Percentiles rank a stretch among this genome's conserved stretches.
These are phyloP conservation scores for Coemansia sp. DNA, from an alignment of 192 early-diverging fungal species.

Conservation along the genomic window DNA sequence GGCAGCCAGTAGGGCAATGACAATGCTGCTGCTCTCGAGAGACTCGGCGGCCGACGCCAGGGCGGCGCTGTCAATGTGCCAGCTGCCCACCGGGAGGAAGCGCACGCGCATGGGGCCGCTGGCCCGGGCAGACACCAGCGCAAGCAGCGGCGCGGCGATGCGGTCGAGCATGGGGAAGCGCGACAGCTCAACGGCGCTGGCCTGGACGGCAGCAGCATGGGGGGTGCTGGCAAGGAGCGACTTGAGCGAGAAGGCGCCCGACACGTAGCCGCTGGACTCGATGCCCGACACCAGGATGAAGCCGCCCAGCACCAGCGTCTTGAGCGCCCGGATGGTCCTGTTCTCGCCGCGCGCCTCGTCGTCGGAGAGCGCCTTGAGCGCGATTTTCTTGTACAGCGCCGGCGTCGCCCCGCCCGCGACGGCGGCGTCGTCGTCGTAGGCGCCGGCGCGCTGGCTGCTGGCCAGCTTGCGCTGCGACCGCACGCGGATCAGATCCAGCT, in stretches of 20 bases:
- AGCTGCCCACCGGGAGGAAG: constrained; percentile 33
- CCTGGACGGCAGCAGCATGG: neutral
- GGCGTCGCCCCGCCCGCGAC: constrained; percentile 38
- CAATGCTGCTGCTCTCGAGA: constrained; percentile 34
- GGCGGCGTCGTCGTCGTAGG: constrained; percentile 16
- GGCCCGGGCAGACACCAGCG: constrained; percentile 9
- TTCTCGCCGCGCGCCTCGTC: constrained; percentile 52
- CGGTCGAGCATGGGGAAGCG: constrained; percentile 38
- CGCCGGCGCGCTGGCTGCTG: constrained; percentile 8
- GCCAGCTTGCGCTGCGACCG: constrained; percentile 43
- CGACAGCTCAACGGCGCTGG: constrained; percentile 23
- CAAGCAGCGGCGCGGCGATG: constrained; percentile 32
- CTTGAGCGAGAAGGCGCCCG: constrained; percentile 45
- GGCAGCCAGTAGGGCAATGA: constrained; percentile 41
- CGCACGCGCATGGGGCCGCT: constrained; percentile 27
- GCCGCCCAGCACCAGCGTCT: constrained; percentile 48
- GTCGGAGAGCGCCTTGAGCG: constrained; percentile 63
- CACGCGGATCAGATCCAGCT: constrained; percentile 71
- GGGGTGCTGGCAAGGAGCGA: constrained; percentile 25
- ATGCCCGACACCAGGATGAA: constrained; percentile 46
- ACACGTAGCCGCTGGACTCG: constrained; percentile 46
- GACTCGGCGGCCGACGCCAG: neutral
- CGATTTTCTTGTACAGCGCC: constrained; percentile 58
- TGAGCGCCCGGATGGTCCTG: constrained; percentile 49
- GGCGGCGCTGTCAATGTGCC: constrained; percentile 14